Base-by-base conservation (phyloP, 192 early-diverging fungal species). In the Pecoramyces ruminantium region DNA sequence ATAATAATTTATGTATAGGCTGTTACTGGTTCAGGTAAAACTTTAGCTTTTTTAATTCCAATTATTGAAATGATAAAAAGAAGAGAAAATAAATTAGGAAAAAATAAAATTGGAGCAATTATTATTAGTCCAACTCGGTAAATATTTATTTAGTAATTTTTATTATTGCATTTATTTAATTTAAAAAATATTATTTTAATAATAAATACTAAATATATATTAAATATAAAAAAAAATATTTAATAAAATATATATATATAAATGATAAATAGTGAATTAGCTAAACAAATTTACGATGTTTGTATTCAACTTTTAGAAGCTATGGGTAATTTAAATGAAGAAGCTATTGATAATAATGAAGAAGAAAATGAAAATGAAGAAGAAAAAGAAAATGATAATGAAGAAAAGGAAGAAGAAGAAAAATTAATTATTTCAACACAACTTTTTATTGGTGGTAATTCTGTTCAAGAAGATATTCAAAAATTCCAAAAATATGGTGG, bases 11-110 rank as follows among this genome's bases (percentile, higher is more conserved):
- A n/a, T n/a, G n/a, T 78, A 80, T 82, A 92, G 88, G 97, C 96
- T 13, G 95, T 94, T 14, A 98, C 97, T 3, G 97, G 97, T 17
- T 98, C 97, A 0, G 97, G 97, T 78, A 98, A 98, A 83, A 98
- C 97, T 4, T 88, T 97, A 13, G 86, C 95, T 12, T 98, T 97
- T 86, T 87, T 96, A 4, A 91, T 97, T 28, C 97, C 97, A 17
- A 89, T 96, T 28, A 88, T 99, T 27, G 96, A 97, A 83, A 95
- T 96, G 83, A 18, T 85, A 92, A 30, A 87, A 89, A 27, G 86
- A 88, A 12, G 86, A 88, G 30, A 79, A 86, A 8, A 84, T 88
- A 67, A n/a, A 28, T 86, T 96, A n/a, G 82, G 84, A 5, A 91
- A 90, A 14, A 86, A 90, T 80, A 91, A 98, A 39, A 89, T 99